Percentiles rank a stretch among this genome's conserved stretches.
Evolutionary conservation across 768 basidiomycete species (phyloP).

Genomic region (Tulasnella sp.): DNA sequence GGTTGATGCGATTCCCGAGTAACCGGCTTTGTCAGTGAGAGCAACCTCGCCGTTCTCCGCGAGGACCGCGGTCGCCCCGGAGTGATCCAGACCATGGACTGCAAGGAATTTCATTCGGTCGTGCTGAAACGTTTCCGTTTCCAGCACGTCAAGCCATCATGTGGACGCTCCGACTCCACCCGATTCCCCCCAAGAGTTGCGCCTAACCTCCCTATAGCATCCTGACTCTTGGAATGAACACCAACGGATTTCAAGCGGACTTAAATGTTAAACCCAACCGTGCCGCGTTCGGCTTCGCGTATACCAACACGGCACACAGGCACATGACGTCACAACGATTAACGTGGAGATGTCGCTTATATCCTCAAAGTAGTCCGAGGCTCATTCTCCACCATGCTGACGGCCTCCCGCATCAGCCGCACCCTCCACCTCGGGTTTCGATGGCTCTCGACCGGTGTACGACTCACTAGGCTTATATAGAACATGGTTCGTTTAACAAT

Average conservation of each 20-base stretch:
- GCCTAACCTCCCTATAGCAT: neutral
- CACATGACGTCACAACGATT: neutral
- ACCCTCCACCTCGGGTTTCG: neutral
- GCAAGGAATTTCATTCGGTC: neutral
- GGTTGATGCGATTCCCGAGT: neutral
- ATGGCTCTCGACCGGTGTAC: neutral
- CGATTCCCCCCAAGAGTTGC: neutral
- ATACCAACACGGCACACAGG: neutral
- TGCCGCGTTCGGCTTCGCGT: neutral
- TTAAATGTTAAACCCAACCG: neutral
- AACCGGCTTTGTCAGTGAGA: neutral
- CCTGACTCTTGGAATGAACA: too few relatives aligned
- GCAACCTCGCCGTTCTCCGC: neutral
- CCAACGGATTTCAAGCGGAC: neutral
- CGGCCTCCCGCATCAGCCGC: conserved; percentile 10
- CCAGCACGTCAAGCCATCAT: neutral
- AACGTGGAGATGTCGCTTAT: conserved; percentile 1
- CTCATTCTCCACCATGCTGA: neutral
- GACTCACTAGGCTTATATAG: neutral
- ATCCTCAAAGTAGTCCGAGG: neutral
- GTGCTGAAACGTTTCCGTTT: neutral
- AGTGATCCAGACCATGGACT: neutral
- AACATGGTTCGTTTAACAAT: neutral
- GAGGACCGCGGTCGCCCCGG: neutral
- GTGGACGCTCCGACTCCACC: neutral